These are phyloP conservation scores for Nicotiana paniculata DNA, from an alignment of 257 asterid genomes.

Conservation along the genomic window DNA sequence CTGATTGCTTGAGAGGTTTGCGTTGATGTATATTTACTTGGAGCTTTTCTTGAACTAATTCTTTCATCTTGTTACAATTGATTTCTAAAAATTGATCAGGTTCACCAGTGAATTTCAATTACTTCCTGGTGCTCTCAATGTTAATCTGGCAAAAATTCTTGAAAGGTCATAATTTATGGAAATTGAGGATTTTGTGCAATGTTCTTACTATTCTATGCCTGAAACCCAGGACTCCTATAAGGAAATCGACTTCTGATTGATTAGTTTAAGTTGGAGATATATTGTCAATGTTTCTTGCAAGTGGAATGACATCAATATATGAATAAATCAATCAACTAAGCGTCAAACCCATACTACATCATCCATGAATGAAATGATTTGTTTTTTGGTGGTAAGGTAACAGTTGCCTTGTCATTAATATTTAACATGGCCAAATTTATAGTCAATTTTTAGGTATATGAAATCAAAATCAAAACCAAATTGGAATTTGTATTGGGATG, in stretches of 20 bases:
- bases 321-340: background rate
- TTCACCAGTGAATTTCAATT: background rate
- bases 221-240: background rate
- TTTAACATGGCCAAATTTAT: background rate
- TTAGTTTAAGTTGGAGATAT: background rate
- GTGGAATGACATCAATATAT: background rate
- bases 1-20: constrained; percentile 83
- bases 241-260: background rate
- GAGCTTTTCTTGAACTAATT: background rate
- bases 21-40: constrained; percentile 2
- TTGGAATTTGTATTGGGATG: background rate
- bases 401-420: background rate
- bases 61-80: background rate
- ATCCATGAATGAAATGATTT: background rate
- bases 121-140: background rate
- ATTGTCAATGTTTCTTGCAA: background rate
- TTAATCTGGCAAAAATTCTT: background rate
- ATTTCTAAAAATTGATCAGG: background rate
- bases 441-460: background rate
- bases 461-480: background rate
- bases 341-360: background rate
- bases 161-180: background rate
- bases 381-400: background rate
- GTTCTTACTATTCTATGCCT: background rate
- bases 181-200: background rate